Evolutionary conservation across 2,329 filamentous ascomycete species (phyloP), one percentile per base, ranked within the genome.

Genomic region (Fusarium pseudoanthophilum): DNA sequence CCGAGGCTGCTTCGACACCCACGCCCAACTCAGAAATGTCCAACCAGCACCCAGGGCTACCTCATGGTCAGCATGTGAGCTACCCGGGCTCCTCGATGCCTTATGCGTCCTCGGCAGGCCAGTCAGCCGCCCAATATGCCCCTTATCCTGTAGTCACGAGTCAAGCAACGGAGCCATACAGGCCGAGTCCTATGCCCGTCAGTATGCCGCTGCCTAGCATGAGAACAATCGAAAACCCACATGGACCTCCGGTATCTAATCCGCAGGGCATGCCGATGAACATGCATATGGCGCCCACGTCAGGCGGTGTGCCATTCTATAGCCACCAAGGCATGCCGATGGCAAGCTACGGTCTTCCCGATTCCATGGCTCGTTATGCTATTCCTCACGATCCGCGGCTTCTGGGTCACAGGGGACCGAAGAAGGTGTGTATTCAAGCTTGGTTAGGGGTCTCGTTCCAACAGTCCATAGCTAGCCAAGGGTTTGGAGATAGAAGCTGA

Each of bases 391-490:
- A 88, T 62, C 85, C 86, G 39, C 83, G 86, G 52, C 81, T 87
- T 52, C 71, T 87, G 52, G 83, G 84, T 46, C 83, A 84, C 51
- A 84, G 86, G 58, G 86, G 87, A 26, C 86, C 88, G 45, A 90
- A 90, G 76, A 90, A 90, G 87, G 88, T 89, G 84, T 63, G 82
- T 63, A 82, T 79, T 60, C n/a, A 57, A 55, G 36, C 48, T 53
- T 64, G 24, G 34, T 32, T 26, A 56, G 37, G 57, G 62, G 55
- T 49, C 61, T 59, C n/a, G 18, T 51, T 26, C 21, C 28, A 32
- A 28, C 32, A 48, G 30, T 52, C 55, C 46, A 43, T 48, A 36
- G 48, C 28, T 40, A 28, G 56, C 40, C 24, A 28, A 49, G 39
- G 49, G 51, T 60, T 42, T 53, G 51, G 65, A 63, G 32, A 69